These are phyloP conservation scores for Tetrapisispora pingtungensis DNA, from an alignment of 805 yeast species.

Conservation along the genomic window DNA sequence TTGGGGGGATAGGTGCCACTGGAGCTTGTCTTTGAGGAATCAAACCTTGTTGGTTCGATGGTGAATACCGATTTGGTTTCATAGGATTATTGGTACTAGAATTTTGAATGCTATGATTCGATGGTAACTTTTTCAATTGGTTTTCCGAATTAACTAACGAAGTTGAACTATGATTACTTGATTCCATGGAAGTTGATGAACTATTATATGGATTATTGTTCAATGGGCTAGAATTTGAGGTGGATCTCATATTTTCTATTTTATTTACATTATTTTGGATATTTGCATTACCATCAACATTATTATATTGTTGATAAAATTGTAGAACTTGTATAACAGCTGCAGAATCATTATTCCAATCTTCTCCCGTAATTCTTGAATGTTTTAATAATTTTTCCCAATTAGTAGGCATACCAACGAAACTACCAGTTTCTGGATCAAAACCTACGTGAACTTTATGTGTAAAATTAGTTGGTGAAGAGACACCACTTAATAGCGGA, in stretches of 20 bases:
- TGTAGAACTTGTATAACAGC: constrained; percentile 89
- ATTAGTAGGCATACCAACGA: constrained; percentile 86
- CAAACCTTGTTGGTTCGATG: constrained; percentile 7
- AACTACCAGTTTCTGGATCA: constrained; percentile 76
- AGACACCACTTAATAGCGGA: constrained; percentile 56
- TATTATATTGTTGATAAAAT: constrained; percentile 47
- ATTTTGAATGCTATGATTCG: constrained; percentile 5
- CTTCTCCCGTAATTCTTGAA: constrained; percentile 84
- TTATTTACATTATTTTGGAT: constrained; percentile 3
- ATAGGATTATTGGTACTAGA: constrained; percentile 3
- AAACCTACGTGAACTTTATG: constrained; percentile 87
- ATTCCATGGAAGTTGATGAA: not conserved
- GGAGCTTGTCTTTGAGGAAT: constrained; percentile 24
- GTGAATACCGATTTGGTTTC: constrained; percentile 1
- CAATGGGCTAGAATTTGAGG: not conserved
- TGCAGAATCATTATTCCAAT: constrained; percentile 87
- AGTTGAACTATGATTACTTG: not conserved
- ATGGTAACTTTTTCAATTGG: not conserved
- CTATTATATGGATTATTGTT: not conserved
- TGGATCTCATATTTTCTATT: not conserved
- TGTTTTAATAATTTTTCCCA: constrained; percentile 83
- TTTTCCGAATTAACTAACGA: not conserved
- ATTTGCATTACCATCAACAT: constrained; percentile 9
- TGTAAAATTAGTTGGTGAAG: constrained; percentile 88
- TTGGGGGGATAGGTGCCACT: constrained; percentile 23